Evolutionary conservation across 768 basidiomycete species (phyloP), one percentile per base, ranked within the genome.

Genomic region (Wakefieldia striispora): DNA sequence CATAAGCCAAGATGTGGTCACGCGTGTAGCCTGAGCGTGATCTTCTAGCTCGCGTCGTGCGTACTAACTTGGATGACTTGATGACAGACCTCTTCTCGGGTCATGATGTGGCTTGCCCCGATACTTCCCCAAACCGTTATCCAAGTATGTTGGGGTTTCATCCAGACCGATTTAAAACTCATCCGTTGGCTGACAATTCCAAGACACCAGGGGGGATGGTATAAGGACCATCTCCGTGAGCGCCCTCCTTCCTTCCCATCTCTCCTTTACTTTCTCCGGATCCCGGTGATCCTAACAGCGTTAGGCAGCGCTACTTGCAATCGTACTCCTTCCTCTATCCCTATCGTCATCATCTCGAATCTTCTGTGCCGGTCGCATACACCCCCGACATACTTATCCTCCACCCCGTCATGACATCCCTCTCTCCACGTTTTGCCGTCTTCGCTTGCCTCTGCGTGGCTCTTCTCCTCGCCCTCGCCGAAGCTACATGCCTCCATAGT

Each of bases 251-350:
- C 59, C 64, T 69, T 70, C 65, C 56, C 64, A 65, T 68, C 68
- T 64, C 68, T 61, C 63, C 59, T 66, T 66, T 64, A 68, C 55
- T 50, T 53, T 71, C 53, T 55, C 54, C 63, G 61, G 80, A 73
- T 81, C 82, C 82, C 61, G 80, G 81, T 71, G 82, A 75, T 82
- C 78, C 56, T 54, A 48, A 19, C 40, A 50, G 49, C 51, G 43
- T 56, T 53, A 53, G 55, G 52, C 29, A 54, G 39, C 52, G 53
- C 55, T 35, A 37, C 19, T 35, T 55, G 24, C 24, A 4, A 26
- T 26, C 24, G 24, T 50, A 19, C 50, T 45, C 54, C 49, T 56
- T 58, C 51, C 59, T 56, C 55, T 53, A 52, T 52, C 26, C 27
- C n/a, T n/a, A 33, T 53, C 50, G 40, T 53, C 47, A 56, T 61